A percentile compares a stretch with the other conserved stretches of the same genome.
Evolutionary conservation across 2,329 filamentous ascomycete species (phyloP).

Genomic region (Cephalotrichum gorgonifer): DNA sequence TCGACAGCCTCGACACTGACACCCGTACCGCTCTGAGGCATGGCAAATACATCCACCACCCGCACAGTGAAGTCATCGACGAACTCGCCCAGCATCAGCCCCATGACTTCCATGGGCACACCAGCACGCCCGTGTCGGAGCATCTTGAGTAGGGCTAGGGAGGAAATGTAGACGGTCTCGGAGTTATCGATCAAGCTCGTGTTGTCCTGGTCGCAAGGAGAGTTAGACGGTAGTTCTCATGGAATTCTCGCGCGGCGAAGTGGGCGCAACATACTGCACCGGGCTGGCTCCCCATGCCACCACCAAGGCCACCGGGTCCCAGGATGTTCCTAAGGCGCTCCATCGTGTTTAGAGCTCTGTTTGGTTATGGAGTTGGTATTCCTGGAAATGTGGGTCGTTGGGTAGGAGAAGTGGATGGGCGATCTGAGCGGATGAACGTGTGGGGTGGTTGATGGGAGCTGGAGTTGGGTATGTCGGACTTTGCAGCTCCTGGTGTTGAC

Average conservation of each 20-base stretch:
- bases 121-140: conserved; percentile 92
- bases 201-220: conserved; percentile 64
- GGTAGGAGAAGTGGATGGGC: not conserved
- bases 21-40: conserved; percentile 97
- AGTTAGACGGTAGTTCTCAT: not conserved
- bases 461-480: not conserved
- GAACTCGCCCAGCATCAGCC: conserved; percentile 63
- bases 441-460: not conserved
- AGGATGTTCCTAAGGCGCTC: conserved; percentile 88
- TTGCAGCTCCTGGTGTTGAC: conserved; percentile 16
- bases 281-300: conserved; percentile 42
- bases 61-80: conserved; percentile 57
- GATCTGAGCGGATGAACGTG: not conserved
- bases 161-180: conserved; percentile 98
- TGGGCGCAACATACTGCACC: conserved; percentile 6
- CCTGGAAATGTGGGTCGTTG: not conserved
- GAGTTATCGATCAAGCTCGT: conserved; percentile 93
- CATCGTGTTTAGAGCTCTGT: conserved; percentile 42
- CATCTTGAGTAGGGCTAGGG: conserved; percentile 95
- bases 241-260: not conserved
- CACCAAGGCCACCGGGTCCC: conserved; percentile 57
- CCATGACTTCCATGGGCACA: conserved; percentile 99
- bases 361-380: not conserved
- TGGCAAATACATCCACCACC: conserved; percentile 97
- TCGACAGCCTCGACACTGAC: conserved; percentile 98